Percentiles rank a stretch among this genome's conserved stretches.
phyloP scores from a whole-genome alignment of 2,329 filamentous ascomycete genomes.

The Alternaria sp. region DNA sequence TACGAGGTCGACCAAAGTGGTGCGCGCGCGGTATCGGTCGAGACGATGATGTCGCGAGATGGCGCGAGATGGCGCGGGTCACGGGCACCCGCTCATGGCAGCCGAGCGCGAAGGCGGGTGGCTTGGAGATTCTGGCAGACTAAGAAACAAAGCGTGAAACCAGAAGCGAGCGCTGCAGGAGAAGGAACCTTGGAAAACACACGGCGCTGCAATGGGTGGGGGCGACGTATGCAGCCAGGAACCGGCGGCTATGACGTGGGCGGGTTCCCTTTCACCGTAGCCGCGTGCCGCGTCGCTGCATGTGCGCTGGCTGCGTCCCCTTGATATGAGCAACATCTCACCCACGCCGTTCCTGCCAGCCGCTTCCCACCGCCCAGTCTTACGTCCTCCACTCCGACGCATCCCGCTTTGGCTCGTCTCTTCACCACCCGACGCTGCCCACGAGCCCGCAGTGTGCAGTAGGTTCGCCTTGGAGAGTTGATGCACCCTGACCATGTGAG shows the following conservation, averaged over 20 bases:
- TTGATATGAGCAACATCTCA: constrained; percentile 1
- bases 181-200: not conserved
- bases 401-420: not conserved
- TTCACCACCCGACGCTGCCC: not conserved
- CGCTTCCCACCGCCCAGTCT: not conserved
- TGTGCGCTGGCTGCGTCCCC: constrained; percentile 1
- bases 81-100: not conserved
- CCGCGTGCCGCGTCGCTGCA: constrained; percentile 3
- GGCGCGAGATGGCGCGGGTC: constrained; percentile 8
- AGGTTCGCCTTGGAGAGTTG: constrained; percentile 24
- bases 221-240: constrained; percentile 3
- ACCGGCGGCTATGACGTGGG: constrained; percentile 17
- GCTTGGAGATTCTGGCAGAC: constrained; percentile 1
- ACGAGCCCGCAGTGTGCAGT: constrained; percentile 4
- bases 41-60: constrained; percentile 3
- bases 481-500: constrained; percentile 12
- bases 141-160: not conserved
- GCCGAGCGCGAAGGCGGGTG: not conserved
- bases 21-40: not conserved
- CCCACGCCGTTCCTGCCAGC: not conserved
- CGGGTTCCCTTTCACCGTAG: constrained; percentile 2
- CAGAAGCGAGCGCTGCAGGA: not conserved
- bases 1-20: constrained; percentile 1
- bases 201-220: not conserved
- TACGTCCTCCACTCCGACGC: not conserved